phyloP scores from a whole-genome alignment of 2,329 filamentous ascomycete genomes.

The Raffaelea albimanens region DNA sequence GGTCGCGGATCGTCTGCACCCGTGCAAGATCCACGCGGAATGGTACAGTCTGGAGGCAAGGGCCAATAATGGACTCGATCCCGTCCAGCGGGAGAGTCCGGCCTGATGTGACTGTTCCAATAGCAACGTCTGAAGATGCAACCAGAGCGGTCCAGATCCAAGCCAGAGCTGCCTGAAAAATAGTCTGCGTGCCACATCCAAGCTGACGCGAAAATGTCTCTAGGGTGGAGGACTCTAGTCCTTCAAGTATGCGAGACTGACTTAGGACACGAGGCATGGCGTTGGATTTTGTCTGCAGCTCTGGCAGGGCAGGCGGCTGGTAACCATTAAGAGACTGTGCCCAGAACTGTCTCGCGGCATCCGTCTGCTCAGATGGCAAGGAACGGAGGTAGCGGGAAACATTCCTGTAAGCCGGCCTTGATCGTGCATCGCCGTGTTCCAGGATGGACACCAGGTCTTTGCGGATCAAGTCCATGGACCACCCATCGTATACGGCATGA shows the following conservation, averaged over 20 bases:
- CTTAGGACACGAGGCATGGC: slow-evolving; percentile 10
- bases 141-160: slow-evolving; percentile 57
- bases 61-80: slow-evolving; percentile 68
- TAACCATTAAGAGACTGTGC: slow-evolving; percentile 51
- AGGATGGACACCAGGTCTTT: slow-evolving; percentile 53
- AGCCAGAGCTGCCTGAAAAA: slow-evolving; percentile 65
- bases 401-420: slow-evolving; percentile 49
- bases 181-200: slow-evolving; percentile 53
- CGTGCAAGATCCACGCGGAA: slow-evolving; percentile 52
- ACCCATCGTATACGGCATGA: slow-evolving; percentile 87
- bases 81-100: slow-evolving; percentile 61
- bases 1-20: slow-evolving; percentile 42
- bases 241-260: slow-evolving; percentile 18
- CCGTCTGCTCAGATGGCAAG: slow-evolving; percentile 15
- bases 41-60: slow-evolving; percentile 69
- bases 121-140: slow-evolving; percentile 55
- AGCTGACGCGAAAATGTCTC: slow-evolving; percentile 26
- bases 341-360: slow-evolving; percentile 57
- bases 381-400: slow-evolving; percentile 43
- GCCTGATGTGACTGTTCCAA: slow-evolving; percentile 77
- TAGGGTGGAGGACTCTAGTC: slow-evolving; percentile 23
- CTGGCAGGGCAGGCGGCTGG: slow-evolving; percentile 46
- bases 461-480: slow-evolving; percentile 71
- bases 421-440: slow-evolving; percentile 13
- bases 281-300: slow-evolving; percentile 33